Base-by-base conservation (phyloP, 169 alveolate species). In the Plasmodium falciparum region DNA sequence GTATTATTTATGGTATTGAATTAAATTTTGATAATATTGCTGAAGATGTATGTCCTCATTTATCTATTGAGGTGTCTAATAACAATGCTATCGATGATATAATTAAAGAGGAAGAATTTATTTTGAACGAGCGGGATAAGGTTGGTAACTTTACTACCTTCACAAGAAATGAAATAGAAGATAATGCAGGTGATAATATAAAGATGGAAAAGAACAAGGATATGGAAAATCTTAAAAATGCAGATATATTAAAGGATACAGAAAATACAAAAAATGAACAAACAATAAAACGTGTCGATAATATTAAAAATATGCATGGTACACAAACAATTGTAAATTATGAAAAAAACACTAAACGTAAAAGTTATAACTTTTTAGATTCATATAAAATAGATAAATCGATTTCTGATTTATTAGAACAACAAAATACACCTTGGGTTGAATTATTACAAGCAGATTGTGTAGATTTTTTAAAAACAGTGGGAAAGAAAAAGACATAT, bases 391-490 rank as follows among this genome's bases (percentile, higher is more conserved):
- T 80, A 39, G 90, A 80, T 62, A 80, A 80, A 80, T 80, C 76
- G 45, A 80, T 80, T 29, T 80, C 90, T 15, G 90, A 80, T 49
- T 50, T 80, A 54, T 56, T 80, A 71, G 90, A 80, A 80, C 54
- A 67, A 67, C 73, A 80, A 66, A 69, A 69, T 54, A 80, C 90
- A 3, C 90, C 90, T 22, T 80, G 90, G 90, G 73, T 80, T n/a
- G 90, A 80, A 67, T 80, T 80, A 67, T 52, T 80, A 7, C 90
- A 80, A 80, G 90, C 90, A 33, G 90, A 80, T 17, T 80, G 90
- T 67, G 90, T 80, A 11, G 90, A 80, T 39, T 80, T 80, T 49
- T 72, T 80, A 71, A 80, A 66, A 80, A 39, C 29, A 11, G n/a
- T 12, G 39, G 45, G 56, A 12, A 80, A 80, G 70, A 80, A 80